A percentile compares a stretch with the other conserved stretches of the same genome.
Conservation (phyloP, 106 monocot genomes). For the Platanthera zijinensis region DNA sequence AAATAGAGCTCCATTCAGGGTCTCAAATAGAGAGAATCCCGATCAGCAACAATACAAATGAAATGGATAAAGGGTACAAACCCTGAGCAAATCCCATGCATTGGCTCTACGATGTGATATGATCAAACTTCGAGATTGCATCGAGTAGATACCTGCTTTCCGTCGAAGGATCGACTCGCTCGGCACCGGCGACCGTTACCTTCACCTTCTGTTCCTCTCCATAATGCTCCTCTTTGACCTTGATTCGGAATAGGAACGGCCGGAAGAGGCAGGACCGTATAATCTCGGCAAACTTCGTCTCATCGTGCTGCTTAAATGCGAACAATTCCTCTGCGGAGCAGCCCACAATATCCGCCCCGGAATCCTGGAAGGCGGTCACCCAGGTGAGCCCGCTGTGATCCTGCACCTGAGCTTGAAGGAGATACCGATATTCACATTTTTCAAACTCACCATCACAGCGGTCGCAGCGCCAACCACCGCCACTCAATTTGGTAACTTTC, state of each 20-base stretch:
- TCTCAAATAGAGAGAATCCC: too few species aligned
- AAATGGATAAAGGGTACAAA: not conserved
- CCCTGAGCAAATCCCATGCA: not conserved
- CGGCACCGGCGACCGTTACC: conserved; percentile 62
- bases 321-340: conserved; percentile 71
- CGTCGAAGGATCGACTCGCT: conserved; percentile 58
- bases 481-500: conserved; percentile 50
- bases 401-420: conserved; percentile 90
- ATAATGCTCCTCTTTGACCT: conserved; percentile 82
- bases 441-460: conserved; percentile 66
- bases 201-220: conserved; percentile 82
- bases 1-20: too few species aligned
- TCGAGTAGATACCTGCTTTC: conserved; percentile 73
- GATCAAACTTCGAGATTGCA: conserved; percentile 28
- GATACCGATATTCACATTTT: conserved; percentile 88
- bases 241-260: conserved; percentile 68
- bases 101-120: not conserved
- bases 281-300: conserved; percentile 51
- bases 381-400: conserved; percentile 80
- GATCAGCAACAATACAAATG: too few species aligned
- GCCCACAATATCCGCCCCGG: conserved; percentile 77
- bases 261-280: conserved; percentile 48
- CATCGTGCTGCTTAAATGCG: conserved; percentile 55
- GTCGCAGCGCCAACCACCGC: conserved; percentile 72
- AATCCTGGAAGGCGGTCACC: conserved; percentile 89